Conservation (phyloP, 768 basidiomycete genomes). For the Rhodotorula toruloides region DNA sequence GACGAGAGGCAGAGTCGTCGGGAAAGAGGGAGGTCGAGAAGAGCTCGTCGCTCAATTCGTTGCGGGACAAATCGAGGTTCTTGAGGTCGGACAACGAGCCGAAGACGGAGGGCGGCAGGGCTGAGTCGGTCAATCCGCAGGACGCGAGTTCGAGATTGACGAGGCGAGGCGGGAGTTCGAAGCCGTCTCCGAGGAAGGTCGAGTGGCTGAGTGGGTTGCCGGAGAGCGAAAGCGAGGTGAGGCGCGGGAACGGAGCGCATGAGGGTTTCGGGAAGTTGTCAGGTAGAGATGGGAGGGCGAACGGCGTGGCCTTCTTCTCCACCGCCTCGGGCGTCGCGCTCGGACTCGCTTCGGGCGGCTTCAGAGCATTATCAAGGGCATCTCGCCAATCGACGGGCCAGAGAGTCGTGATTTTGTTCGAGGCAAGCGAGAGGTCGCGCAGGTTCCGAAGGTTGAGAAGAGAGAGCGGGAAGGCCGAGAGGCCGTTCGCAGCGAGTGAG, state of each 20-base stretch:
- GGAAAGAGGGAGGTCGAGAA: not conserved
- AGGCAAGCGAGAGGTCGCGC: constrained; percentile 23
- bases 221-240: not conserved
- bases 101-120: not conserved
- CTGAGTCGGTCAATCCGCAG: constrained; percentile 3
- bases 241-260: constrained; percentile 11
- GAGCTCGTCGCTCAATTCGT: constrained; percentile 16
- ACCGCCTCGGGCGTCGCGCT: constrained; percentile 24
- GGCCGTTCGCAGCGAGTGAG: constrained; percentile 18
- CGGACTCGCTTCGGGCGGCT: constrained; percentile 12
- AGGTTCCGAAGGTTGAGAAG: constrained; percentile 18
- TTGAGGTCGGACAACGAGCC: not conserved
- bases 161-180: constrained; percentile 16
- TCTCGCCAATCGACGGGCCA: constrained; percentile 18
- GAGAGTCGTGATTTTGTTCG: constrained; percentile 16
- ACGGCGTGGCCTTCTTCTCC: too few species aligned
- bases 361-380: not conserved
- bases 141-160: constrained; percentile 14
- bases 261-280: constrained; percentile 1
- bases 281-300: too few species aligned
- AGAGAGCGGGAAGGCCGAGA: constrained; percentile 11
- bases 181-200: not conserved
- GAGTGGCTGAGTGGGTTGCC: constrained; percentile 6
- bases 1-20: not conserved
- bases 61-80: constrained; percentile 18